These are phyloP conservation scores for Penicillium malachiteum DNA, from an alignment of 495 filamentous ascomycete species.

Conservation along the genomic window DNA sequence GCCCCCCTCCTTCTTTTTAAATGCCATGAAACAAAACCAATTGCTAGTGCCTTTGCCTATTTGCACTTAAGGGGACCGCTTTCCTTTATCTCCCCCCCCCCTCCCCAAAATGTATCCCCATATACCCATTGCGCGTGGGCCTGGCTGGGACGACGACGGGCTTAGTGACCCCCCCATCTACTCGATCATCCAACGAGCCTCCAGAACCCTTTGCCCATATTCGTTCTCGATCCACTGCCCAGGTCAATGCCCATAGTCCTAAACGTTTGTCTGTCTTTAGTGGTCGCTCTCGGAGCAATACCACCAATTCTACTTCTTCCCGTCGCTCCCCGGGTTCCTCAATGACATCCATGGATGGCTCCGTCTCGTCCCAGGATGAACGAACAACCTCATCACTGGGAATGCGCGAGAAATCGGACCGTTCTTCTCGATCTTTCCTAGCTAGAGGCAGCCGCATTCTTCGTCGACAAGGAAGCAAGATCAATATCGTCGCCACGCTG, in stretches of 20 bases:
- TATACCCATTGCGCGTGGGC: constrained; percentile 3
- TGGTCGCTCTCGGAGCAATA: constrained; percentile 47
- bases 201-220: constrained; percentile 39
- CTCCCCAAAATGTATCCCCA: not conserved
- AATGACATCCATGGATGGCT: constrained; percentile 34
- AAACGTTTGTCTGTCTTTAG: constrained; percentile 45
- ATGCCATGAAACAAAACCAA: constrained; percentile 22
- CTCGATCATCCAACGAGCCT: constrained; percentile 37
- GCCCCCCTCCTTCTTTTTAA: not conserved
- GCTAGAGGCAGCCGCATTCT: constrained; percentile 52
- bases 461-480: constrained; percentile 52
- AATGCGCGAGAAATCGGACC: constrained; percentile 38
- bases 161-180: constrained; percentile 36
- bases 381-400: constrained; percentile 31
- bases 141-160: constrained; percentile 27
- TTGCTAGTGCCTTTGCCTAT: constrained; percentile 9
- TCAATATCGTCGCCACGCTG: constrained; percentile 48
- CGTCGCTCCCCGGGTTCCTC: constrained; percentile 41
- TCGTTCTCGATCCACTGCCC: constrained; percentile 44
- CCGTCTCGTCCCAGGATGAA: constrained; percentile 30
- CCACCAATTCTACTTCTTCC: constrained; percentile 41
- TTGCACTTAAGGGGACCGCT: constrained; percentile 10
- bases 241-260: constrained; percentile 33
- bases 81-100: not conserved
- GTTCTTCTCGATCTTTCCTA: constrained; percentile 43